phyloP scores from a whole-genome alignment of 768 basidiomycete genomes.

The Grammothele lineata region DNA sequence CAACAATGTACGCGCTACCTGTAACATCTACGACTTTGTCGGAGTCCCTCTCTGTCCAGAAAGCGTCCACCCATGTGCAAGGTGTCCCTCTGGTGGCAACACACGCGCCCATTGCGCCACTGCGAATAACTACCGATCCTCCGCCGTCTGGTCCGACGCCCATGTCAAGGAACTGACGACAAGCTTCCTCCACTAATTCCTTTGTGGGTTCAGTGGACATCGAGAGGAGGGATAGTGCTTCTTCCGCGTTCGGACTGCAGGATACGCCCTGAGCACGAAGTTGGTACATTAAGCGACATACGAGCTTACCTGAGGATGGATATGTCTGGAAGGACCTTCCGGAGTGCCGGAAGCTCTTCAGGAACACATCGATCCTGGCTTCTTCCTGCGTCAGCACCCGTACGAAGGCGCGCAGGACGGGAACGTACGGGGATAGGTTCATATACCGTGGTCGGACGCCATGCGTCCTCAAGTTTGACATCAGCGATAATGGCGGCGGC shows the following conservation, averaged over 20 bases:
- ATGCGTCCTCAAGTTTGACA: constrained; percentile 44
- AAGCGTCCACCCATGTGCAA: constrained; percentile 69
- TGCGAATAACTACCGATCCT: constrained; percentile 70
- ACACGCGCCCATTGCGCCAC: constrained; percentile 71
- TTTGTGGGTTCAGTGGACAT: constrained; percentile 45
- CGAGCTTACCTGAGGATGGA: constrained; percentile 58
- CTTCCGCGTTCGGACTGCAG: constrained; percentile 79
- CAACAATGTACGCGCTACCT: constrained; percentile 36
- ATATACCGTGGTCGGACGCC: constrained; percentile 69
- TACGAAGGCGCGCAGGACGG: neutral
- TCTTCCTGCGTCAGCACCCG: constrained; percentile 5
- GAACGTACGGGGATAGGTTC: constrained; percentile 80
- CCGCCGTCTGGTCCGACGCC: constrained; percentile 46
- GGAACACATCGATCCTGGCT: constrained; percentile 74
- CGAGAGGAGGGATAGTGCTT: constrained; percentile 68
- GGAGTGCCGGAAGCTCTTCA: constrained; percentile 68
- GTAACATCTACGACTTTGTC: constrained; percentile 76
- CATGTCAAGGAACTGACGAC: constrained; percentile 53
- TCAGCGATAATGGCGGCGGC: constrained; percentile 66
- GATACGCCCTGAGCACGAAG: neutral
- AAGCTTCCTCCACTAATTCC: constrained; percentile 61
- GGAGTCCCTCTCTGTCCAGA: constrained; percentile 47
- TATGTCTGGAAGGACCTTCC: constrained; percentile 52
- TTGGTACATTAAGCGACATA: neutral
- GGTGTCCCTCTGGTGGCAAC: constrained; percentile 40